Evolutionary conservation across 768 basidiomycete genomes (phyloP).

Genomic region (Suillus sp.): DNA sequence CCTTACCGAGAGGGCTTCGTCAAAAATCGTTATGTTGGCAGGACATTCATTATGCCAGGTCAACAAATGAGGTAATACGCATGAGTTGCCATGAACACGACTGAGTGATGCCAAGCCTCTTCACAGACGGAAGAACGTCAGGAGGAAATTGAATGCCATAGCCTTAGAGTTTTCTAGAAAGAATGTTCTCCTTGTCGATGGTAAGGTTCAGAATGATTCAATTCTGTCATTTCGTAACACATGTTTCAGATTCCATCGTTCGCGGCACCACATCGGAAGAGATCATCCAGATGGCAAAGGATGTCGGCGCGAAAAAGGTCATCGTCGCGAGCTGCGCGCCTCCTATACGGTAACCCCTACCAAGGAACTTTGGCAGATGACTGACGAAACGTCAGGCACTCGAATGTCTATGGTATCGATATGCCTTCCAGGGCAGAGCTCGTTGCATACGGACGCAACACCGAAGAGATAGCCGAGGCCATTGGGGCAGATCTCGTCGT

Average conservation of each 20-base stretch:
- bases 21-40: constrained; percentile 97
- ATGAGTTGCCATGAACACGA: background rate
- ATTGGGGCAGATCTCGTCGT: constrained; percentile 97
- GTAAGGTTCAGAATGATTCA: constrained; percentile 42
- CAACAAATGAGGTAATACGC: constrained; percentile 80
- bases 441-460: constrained; percentile 79
- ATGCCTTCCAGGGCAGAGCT: constrained; percentile 97
- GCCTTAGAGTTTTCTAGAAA: constrained; percentile 92
- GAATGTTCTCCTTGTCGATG: constrained; percentile 94
- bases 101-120: constrained; percentile 8
- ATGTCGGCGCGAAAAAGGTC: constrained; percentile 95
- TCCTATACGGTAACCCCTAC: constrained; percentile 72
- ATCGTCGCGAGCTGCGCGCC: constrained; percentile 97
- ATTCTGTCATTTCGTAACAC: background rate
- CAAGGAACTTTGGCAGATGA: constrained; percentile 9
- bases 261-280: constrained; percentile 98
- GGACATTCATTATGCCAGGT: constrained; percentile 99
- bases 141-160: constrained; percentile 97
- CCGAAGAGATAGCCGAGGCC: constrained; percentile 67
- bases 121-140: constrained; percentile 84
- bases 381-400: constrained; percentile 49
- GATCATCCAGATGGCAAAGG: constrained; percentile 99
- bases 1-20: constrained; percentile 98
- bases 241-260: constrained; percentile 85
- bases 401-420: constrained; percentile 99